Percentiles rank a stretch among this genome's conserved stretches.
phyloP scores from a whole-genome alignment of 2,329 filamentous ascomycete species.

The Biscogniauxia mediterranea region DNA sequence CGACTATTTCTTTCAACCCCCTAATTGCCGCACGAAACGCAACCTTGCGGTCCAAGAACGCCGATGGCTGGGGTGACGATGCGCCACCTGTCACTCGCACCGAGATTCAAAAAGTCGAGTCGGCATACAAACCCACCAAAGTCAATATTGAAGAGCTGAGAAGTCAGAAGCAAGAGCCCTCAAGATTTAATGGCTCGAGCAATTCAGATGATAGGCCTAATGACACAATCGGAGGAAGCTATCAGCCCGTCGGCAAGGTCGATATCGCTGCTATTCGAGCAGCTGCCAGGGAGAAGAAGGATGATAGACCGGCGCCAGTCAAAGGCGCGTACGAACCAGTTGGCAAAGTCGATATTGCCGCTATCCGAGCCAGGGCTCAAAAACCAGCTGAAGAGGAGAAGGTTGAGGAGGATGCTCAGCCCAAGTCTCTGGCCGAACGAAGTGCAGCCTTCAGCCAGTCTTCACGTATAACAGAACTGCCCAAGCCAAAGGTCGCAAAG shows the following conservation, averaged over 20 bases:
- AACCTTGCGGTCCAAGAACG: constrained; percentile 55
- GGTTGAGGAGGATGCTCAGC: constrained; percentile 38
- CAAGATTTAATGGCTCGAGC: constrained; percentile 53
- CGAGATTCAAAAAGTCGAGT: constrained; percentile 85
- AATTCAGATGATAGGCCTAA: constrained; percentile 43
- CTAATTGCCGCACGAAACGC: constrained; percentile 64
- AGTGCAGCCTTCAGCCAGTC: constrained; percentile 72
- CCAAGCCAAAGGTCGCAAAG: constrained; percentile 93
- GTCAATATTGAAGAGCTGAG: constrained; percentile 88
- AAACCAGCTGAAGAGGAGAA: constrained; percentile 45
- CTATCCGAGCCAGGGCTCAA: constrained; percentile 82
- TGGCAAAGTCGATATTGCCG: constrained; percentile 95
- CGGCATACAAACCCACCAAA: constrained; percentile 93
- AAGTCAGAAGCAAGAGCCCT: constrained; percentile 66
- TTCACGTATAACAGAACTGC: constrained; percentile 80
- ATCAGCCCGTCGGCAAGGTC: constrained; percentile 95
- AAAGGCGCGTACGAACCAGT: constrained; percentile 94
- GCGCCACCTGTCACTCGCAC: constrained; percentile 86
- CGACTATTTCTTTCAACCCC: constrained; percentile 61
- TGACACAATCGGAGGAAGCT: constrained; percentile 79
- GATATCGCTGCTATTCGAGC: constrained; percentile 88
- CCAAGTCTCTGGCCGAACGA: constrained; percentile 70
- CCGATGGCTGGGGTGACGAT: constrained; percentile 92
- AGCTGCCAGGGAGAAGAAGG: constrained; percentile 65
- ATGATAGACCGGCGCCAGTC: constrained; percentile 79